Percentiles rank a stretch among this genome's conserved stretches.
phyloP scores from a whole-genome alignment of 2,329 filamentous ascomycete genomes.

The Pseudohalonectria lignicola region DNA sequence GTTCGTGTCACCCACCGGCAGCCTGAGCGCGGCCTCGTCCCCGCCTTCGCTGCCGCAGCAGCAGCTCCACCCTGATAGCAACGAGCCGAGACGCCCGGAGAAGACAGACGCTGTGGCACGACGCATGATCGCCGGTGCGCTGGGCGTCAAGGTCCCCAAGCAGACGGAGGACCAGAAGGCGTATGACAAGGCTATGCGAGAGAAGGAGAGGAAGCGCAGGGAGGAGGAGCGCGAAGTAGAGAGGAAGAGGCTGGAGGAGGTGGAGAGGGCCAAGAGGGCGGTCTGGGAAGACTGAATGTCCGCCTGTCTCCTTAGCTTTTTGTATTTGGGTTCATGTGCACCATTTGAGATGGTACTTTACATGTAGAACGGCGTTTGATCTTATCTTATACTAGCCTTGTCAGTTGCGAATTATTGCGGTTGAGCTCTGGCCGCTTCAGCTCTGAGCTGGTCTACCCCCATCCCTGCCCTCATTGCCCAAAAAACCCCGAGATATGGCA shows the following conservation, averaged over 20 bases:
- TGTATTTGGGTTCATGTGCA: too few species aligned
- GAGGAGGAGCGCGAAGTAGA: conserved; percentile 62
- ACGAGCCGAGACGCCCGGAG: conserved; percentile 53
- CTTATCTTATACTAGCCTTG: too few species aligned
- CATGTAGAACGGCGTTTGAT: not conserved
- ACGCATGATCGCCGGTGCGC: conserved; percentile 77
- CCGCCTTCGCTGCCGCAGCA: too few species aligned
- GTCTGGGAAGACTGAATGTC: conserved; percentile 70
- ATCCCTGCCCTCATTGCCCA: too few species aligned
- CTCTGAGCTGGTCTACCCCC: too few species aligned
- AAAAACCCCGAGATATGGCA: too few species aligned
- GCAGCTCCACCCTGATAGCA: conserved; percentile 36
- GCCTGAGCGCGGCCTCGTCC: not conserved
- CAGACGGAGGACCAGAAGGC: conserved; percentile 81
- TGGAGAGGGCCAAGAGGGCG: conserved; percentile 68
- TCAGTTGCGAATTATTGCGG: too few species aligned
- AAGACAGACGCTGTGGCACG: conserved; percentile 90
- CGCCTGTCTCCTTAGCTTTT: too few species aligned
- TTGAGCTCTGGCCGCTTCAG: too few species aligned
- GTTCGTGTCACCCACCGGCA: not conserved
- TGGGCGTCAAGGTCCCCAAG: conserved; percentile 72
- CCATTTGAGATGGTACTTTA: too few species aligned
- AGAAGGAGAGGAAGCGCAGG: conserved; percentile 71
- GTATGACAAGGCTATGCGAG: conserved; percentile 71
- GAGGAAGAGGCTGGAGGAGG: conserved; percentile 47